Evolutionary conservation across 179 eudicot genomes (phyloP).

Genomic region (Corrigiola litoralis): DNA sequence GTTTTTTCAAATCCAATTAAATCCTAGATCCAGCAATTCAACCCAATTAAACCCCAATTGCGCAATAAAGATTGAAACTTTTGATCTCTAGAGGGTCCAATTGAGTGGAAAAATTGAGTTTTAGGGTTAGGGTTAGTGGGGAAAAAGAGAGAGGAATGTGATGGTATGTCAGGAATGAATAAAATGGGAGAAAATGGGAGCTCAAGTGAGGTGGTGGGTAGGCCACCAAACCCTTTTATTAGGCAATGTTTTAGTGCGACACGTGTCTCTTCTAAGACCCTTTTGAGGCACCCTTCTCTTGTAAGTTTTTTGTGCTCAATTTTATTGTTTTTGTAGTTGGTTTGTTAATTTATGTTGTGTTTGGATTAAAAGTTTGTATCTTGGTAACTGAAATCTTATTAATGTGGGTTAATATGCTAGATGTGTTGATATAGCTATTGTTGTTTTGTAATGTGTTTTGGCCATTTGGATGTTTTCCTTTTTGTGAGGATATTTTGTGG

Average conservation of each 20-base stretch:
- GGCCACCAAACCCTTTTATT: constrained; percentile 56
- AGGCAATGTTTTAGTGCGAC: constrained; percentile 37
- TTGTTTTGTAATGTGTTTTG: no score
- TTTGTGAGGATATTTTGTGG: no score
- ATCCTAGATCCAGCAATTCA: background rate
- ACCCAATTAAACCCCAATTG: background rate
- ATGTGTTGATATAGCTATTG: no score
- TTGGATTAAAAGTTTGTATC: background rate
- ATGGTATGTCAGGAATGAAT: constrained; percentile 41
- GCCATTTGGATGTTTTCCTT: no score
- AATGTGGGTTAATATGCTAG: background rate
- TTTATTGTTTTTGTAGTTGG: background rate
- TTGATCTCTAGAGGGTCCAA: background rate
- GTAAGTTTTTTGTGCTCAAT: constrained; percentile 27
- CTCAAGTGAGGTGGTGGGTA: constrained; percentile 34
- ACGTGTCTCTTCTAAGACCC: constrained; percentile 30
- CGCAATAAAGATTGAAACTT: background rate
- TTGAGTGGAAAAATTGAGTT: background rate
- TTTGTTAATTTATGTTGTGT: background rate
- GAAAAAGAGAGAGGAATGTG: constrained; percentile 24
- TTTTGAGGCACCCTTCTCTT: constrained; percentile 63
- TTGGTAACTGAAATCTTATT: background rate
- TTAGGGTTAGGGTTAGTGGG: constrained; percentile 27
- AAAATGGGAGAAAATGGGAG: constrained; percentile 43
- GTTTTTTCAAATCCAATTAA: background rate